Conservation (phyloP, 768 basidiomycete genomes). For the Pleurotus tuber-regium region DNA sequence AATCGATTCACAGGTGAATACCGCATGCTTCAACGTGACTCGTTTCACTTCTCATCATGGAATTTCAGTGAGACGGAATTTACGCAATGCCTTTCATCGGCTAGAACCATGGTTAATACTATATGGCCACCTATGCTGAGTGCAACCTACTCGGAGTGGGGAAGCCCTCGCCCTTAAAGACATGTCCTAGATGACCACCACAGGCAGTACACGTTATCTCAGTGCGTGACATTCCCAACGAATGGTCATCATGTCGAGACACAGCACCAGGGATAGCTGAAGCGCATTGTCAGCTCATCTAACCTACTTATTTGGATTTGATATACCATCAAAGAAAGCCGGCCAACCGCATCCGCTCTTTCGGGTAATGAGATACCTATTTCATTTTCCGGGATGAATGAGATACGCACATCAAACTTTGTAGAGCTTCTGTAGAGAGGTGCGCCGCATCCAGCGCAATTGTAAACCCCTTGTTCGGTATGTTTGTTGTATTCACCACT, state of each 20-base stretch:
- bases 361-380: neutral
- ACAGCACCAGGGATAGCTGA: slow-evolving; percentile 90
- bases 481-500: slow-evolving; percentile 82
- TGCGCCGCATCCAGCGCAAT: slow-evolving; percentile 76
- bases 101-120: slow-evolving; percentile 29
- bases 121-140: too few relatives aligned
- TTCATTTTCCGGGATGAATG: neutral
- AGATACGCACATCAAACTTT: slow-evolving; percentile 69
- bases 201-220: slow-evolving; percentile 92
- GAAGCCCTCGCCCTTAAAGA: slow-evolving; percentile 92
- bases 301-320: too few relatives aligned
- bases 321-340: slow-evolving; percentile 89
- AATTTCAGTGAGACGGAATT: slow-evolving; percentile 88
- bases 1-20: too few relatives aligned
- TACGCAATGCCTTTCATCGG: slow-evolving; percentile 85
- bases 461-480: slow-evolving; percentile 63
- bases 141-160: slow-evolving; percentile 62
- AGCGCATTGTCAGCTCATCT: neutral
- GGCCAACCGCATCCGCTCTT: slow-evolving; percentile 94
- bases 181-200: slow-evolving; percentile 92
- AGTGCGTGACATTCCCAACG: slow-evolving; percentile 65
- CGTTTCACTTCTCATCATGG: slow-evolving; percentile 39
- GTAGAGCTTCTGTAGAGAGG: slow-evolving; percentile 86
- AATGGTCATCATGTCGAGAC: slow-evolving; percentile 66
- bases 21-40: neutral